Percentiles rank a stretch among this genome's conserved stretches.
These are phyloP conservation scores for Osmanthus fragrans DNA, from an alignment of 257 asterid genomes.

Conservation along the genomic window DNA sequence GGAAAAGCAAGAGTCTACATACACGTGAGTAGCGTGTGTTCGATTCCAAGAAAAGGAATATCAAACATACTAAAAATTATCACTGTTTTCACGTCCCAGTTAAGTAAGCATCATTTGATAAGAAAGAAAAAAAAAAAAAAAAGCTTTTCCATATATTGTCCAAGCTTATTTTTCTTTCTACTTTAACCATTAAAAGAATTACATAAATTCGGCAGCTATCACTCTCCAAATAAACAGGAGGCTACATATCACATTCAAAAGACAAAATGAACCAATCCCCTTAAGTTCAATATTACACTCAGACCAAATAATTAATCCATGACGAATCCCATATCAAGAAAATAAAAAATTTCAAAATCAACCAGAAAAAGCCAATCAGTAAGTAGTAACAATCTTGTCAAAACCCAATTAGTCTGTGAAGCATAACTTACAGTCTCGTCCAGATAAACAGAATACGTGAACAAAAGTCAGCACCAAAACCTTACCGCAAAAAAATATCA, in stretches of 20 bases:
- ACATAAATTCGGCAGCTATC: background rate
- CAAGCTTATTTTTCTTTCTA: background rate
- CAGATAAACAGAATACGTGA: background rate
- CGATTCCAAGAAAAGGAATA: background rate
- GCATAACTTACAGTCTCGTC: background rate
- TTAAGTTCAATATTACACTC: slow-evolving; percentile 11
- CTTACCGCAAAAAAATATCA: background rate
- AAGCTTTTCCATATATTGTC: background rate
- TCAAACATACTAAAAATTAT: background rate
- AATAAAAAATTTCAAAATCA: background rate
- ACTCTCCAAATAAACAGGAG: background rate
- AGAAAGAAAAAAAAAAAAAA: background rate
- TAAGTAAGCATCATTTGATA: background rate
- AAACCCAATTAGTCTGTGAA: background rate
- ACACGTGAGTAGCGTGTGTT: background rate
- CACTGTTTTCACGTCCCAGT: background rate
- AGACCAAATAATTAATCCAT: background rate
- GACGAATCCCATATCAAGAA: background rate
- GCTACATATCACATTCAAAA: background rate
- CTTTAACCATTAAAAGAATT: slow-evolving; percentile 9
- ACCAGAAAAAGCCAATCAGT: background rate
- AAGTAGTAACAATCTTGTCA: background rate
- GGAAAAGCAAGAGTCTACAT: background rate
- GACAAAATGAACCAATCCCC: background rate
- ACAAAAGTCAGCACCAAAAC: background rate